Base-by-base conservation (phyloP, 257 asterid genomes). In the Solanum dulcamara region DNA sequence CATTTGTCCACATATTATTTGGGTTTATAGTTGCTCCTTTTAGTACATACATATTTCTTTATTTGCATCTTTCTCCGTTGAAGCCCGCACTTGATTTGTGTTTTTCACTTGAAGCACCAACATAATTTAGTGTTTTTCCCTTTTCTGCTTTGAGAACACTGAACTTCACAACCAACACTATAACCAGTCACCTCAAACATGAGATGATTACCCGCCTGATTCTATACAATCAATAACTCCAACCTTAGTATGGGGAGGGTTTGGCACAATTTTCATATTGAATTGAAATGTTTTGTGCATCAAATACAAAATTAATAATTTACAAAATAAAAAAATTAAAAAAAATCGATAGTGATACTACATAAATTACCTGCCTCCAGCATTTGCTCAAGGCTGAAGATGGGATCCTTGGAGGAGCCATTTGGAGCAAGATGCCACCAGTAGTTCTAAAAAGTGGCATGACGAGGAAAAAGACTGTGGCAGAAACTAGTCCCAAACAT, bases 401-500 rank as follows among this genome's bases (percentile, higher is more conserved):
- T 53, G 98, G 93, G 57, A 94, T 90, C 90, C 91, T 91, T 53
- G 96, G 95, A 2, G 99, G 98, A 35, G 97, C 93, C 97, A 88
- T 92, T 89, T 95, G 98, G 82, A 97, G 93, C 85, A 97, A 90
- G 88, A 94, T 82, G 35, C 97, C 95, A 81, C 98, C 97, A 18
- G 98, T 88, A 70, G 96, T 88, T 89, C 92, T 97, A 77, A 95
- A 97, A 71, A 97, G 97, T 37, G 99, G 99, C 94, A 95, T 91
- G 87, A 91, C 97, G 33, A 97, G 93, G 96, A 97, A 94, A 87
- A 97, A 95, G 40, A 95, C 95, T 7, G 95, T 90, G 86, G 89
- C 97, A 15, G 99, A 93, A 85, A 97, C 98, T 83, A 95, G 90
- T 86, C 98, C 99, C 89, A 97, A 85, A 80, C 99, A 97, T 89